These are phyloP conservation scores for Colletotrichum sp. DNA, from an alignment of 2,329 filamentous ascomycete species.

Conservation along the genomic window DNA sequence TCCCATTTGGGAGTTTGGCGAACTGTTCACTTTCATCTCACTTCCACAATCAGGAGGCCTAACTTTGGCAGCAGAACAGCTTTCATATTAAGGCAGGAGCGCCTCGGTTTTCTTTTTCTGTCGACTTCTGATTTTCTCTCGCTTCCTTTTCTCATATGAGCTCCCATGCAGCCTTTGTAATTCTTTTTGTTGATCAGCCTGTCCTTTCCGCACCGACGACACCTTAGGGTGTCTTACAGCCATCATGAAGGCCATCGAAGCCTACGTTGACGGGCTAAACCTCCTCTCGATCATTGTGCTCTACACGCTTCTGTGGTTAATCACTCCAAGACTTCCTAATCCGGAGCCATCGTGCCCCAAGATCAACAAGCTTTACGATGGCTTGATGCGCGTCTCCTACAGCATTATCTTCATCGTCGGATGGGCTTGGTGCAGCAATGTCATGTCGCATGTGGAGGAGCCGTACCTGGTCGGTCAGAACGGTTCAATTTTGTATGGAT, in stretches of 20 bases:
- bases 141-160: background rate
- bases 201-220: background rate
- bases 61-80: background rate
- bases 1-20: background rate
- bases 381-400: constrained; percentile 13
- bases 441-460: constrained; percentile 47
- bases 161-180: background rate
- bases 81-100: background rate
- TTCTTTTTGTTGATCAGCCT: background rate
- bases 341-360: background rate
- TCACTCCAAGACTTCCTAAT: constrained; percentile 6
- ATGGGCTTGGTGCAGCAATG: constrained; percentile 41
- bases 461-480: constrained; percentile 55
- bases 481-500: fast-evolving
- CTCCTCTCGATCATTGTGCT: constrained; percentile 8
- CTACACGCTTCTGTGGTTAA: constrained; percentile 1
- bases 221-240: background rate
- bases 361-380: constrained; percentile 15
- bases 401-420: constrained; percentile 29
- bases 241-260: constrained; percentile 16
- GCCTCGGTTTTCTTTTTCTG: background rate
- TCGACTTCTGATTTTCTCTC: background rate
- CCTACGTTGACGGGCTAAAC: constrained; percentile 14
- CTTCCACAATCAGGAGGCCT: background rate
- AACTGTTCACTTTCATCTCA: constrained; percentile 16